Conservation (phyloP, 148 eudicot genomes). For the Vaccinium myrtillus region DNA sequence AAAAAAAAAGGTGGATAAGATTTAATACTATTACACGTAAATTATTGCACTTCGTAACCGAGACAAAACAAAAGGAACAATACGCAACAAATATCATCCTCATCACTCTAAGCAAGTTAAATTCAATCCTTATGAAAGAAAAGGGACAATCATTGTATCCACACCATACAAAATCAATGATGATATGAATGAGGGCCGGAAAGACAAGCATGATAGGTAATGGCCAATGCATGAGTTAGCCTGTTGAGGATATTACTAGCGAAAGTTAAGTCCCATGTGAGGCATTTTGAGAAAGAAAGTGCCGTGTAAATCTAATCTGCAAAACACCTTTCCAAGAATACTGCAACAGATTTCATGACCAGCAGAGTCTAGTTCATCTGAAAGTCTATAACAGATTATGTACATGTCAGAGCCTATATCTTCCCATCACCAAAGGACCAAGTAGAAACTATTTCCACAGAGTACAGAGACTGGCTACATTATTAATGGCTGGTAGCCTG, state of each 20-base stretch:
- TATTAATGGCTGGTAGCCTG: background rate
- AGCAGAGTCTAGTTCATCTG: no score
- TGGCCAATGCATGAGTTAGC: background rate
- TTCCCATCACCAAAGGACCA: no score
- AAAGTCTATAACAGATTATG: no score
- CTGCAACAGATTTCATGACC: no score
- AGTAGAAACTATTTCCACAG: no score
- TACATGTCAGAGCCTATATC: no score
- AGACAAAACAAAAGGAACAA: background rate
- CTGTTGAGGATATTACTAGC: no score
- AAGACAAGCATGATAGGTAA: background rate
- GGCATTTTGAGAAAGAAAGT: background rate
- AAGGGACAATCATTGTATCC: background rate
- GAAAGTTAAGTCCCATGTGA: background rate
- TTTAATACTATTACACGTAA: conserved; percentile 27
- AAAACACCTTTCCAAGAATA: no score
- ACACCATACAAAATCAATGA: background rate
- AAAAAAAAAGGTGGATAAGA: background rate
- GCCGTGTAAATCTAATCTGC: no score
- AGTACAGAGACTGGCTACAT: background rate
- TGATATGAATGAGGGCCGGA: background rate
- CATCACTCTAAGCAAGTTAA: background rate
- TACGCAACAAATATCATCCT: background rate
- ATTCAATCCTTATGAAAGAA: background rate
- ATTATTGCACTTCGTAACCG: background rate